Evolutionary conservation across 2,329 filamentous ascomycete species (phyloP), one percentile per base, ranked within the genome.

Genomic region (Ampelomyces quisqualis): DNA sequence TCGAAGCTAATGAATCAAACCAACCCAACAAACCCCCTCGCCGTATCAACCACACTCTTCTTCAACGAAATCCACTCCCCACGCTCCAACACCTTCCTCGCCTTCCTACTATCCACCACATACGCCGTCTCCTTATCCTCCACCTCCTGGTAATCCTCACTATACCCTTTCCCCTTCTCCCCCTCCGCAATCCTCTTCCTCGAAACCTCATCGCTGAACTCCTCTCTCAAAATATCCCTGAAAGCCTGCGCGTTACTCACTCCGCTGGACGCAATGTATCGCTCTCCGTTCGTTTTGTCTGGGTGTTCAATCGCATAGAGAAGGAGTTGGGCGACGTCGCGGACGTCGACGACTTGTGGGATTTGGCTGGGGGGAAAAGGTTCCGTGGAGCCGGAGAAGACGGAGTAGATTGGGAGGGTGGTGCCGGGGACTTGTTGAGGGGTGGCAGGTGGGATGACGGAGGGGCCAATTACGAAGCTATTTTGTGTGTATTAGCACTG

Each of bases 321-420:
- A 10, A 71, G 57, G 28, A 73, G 56, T 6, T 61, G 57, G 2
- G 71, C 71, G 1, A 76, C 72, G 41, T 76, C 73, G 4, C 71
- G 63, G 0, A 76, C 70, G 44, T 76, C 73, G 10, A 76, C 69
- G 29, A 53, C 62, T 7, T 58, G 58, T 2, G 49, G 57, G 0
- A 61, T 47, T 4, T 54, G 59, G 9, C 52, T 48, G 2, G 49
- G 48, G 0, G 62, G 49, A 1, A 62, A 47, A 1, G 52, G 44
- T 31, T 63, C 47, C 1, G 60, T 41, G 1, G 42, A 34, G 14
- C 72, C 70, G 0, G 63, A 56, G 37, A 72, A 62, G 7, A 72
- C 49, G 2, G 62, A 38, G 43, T 50, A 71, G 32, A 73, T 53
- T 3, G 62, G 49, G 9, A 34, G 27, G 18, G 64, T 57, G 0